Base-by-base conservation (phyloP, 73 alveolate species). In the Paramecium caudatum region DNA sequence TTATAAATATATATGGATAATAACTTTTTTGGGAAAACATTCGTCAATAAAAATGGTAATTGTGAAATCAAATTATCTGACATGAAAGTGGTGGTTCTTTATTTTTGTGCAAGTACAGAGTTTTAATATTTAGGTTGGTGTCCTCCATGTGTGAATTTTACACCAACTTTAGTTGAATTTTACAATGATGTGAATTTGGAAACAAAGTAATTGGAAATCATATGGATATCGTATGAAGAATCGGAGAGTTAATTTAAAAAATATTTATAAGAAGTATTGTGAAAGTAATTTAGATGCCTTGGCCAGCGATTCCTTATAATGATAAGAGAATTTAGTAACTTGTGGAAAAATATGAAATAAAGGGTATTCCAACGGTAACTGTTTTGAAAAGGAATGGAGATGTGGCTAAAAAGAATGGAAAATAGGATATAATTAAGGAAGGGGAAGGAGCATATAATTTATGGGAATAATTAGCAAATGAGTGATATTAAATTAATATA, bases 61-160 rank as follows among this genome's bases (percentile, higher is more conserved):
- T 30, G 43, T 17, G 55, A 74, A 45, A 45, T 74, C 30, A 74
- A 74, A 74, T 74, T 74, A 43, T 41, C 43, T 10, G 88, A 74
- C 21, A 37, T 74, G 46, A 37, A 74, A 68, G 46, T 74, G 15
- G 46, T 74, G 6, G 88, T 74, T 6, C 15, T 74, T 2, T 74
- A 74, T 27, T 74, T 74, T 74, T 36, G 55, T 27, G 88, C 88
- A 15, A 43, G 88, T 74, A 74, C 36, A 41, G n/a, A 17, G 0
- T 19, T 0, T 74, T 16, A 9, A 12, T 41, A 16, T 19, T n/a
- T n/a, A 74, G 88, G 91, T 91, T 90, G 96, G 95, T 96, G 98
- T 82, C 97, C 98, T 49, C 98, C 99, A 16, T 94, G 98, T 93
- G 21, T 91, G 25, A 94, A 91, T 46, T 96, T 96, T 92, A 96